These are phyloP conservation scores for Closterium sp. DNA, from an alignment of 139 green algal species.

Conservation along the genomic window DNA sequence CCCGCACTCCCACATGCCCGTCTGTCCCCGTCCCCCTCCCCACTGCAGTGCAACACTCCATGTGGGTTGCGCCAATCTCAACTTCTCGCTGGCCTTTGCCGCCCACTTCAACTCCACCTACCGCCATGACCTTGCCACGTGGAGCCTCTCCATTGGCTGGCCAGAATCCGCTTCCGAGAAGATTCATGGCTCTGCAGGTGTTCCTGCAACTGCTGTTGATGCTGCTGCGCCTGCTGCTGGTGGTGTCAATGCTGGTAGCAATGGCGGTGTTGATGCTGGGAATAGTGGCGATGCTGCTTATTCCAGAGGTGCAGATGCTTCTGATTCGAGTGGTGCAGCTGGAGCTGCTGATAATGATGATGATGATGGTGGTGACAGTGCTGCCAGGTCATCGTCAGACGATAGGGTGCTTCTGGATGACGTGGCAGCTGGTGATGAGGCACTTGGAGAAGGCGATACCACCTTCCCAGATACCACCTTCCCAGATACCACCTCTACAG, in stretches of 20 bases:
- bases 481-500: no score
- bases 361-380: neutral
- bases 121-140: neutral
- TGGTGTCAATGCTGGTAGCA: neutral
- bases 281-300: neutral
- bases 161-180: neutral
- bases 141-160: neutral
- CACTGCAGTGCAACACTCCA: neutral
- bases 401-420: neutral
- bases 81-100: neutral
- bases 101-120: neutral
- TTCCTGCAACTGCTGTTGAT: neutral
- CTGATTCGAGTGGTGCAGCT: neutral
- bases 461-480: no score
- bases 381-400: neutral
- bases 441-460: neutral
- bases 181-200: neutral
- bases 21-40: neutral
- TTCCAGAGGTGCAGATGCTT: neutral
- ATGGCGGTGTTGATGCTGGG: neutral
- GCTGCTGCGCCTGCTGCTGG: neutral
- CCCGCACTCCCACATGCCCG: neutral
- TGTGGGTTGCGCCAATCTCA: neutral
- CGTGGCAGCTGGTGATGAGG: neutral
- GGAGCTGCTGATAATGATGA: neutral